These are phyloP conservation scores for Camellia granthamiana DNA, from an alignment of 148 eudicot species.

Conservation along the genomic window DNA sequence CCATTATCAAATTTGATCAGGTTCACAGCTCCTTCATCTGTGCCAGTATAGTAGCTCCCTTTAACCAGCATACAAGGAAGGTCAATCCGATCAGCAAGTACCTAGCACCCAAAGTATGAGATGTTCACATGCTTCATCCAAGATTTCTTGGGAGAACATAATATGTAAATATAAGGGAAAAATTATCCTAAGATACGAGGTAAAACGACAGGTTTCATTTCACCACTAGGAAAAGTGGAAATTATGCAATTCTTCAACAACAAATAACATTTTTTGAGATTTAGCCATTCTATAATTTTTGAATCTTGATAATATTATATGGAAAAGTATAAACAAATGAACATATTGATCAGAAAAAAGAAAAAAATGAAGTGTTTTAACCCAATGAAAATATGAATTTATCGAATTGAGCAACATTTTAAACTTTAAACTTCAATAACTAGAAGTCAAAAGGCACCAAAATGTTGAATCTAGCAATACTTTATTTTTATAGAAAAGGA, in stretches of 20 bases:
- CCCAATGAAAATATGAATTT: not conserved
- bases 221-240: not conserved
- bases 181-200: not conserved
- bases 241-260: not conserved
- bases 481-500: not conserved
- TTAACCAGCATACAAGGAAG: constrained; percentile 95
- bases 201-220: constrained; percentile 3
- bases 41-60: constrained; percentile 98
- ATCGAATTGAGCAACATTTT: not conserved
- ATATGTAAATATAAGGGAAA: not conserved
- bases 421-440: not conserved
- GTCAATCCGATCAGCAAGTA: constrained; percentile 80
- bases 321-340: not conserved
- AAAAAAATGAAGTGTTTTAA: not conserved
- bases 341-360: not conserved
- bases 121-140: constrained; percentile 2
- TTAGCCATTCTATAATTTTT: not conserved
- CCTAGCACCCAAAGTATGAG: constrained; percentile 41
- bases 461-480: not conserved
- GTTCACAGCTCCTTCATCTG: constrained; percentile 98
- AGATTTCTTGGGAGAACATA: not conserved
- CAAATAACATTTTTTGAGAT: not conserved
- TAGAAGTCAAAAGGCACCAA: not conserved
- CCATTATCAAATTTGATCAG: constrained; percentile 80
- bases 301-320: not conserved